phyloP scores from a whole-genome alignment of 805 yeast species.

The Yueomyces sp. region DNA sequence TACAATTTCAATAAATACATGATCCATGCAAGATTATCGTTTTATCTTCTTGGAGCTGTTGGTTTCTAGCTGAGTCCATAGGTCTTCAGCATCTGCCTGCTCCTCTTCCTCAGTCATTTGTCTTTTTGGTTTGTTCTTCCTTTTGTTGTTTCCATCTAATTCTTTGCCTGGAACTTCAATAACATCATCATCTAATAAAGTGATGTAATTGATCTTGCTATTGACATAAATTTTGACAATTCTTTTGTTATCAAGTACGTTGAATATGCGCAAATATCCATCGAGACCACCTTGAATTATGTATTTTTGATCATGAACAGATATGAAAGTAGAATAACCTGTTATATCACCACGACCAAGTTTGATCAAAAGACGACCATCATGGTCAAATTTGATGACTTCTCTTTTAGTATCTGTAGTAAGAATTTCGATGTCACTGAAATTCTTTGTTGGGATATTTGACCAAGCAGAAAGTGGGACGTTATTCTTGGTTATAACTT shows the following conservation, averaged over 20 bases:
- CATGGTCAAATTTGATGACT: slow-evolving; percentile 42
- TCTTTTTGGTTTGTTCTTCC: slow-evolving; percentile 25
- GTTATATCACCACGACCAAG: slow-evolving; percentile 71
- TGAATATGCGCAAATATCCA: slow-evolving; percentile 70
- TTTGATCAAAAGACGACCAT: slow-evolving; percentile 50
- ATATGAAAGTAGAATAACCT: slow-evolving; percentile 26
- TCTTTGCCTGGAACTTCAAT: slow-evolving; percentile 23
- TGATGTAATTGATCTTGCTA: slow-evolving; percentile 36
- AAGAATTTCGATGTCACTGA: slow-evolving; percentile 33
- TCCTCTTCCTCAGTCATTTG: slow-evolving; percentile 20
- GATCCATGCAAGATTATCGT: too few species aligned
- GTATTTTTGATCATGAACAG: slow-evolving; percentile 26
- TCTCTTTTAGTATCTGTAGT: slow-evolving; percentile 60
- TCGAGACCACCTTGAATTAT: slow-evolving; percentile 78
- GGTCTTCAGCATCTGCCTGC: slow-evolving; percentile 24
- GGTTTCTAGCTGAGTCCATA: slow-evolving; percentile 18
- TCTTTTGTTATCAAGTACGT: slow-evolving; percentile 42
- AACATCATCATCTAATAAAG: slow-evolving; percentile 22
- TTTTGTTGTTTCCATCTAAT: slow-evolving; percentile 9
- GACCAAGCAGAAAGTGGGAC: slow-evolving; percentile 8
- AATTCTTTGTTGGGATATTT: slow-evolving; percentile 9
- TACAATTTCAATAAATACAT: too few species aligned
- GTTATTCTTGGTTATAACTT: slow-evolving; percentile 4
- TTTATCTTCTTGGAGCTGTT: slow-evolving; percentile 6
- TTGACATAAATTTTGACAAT: slow-evolving; percentile 64